Evolutionary conservation across 2,329 filamentous ascomycete genomes (phyloP), one percentile per base, ranked within the genome.

Genomic region (Fusarium fujikuroi): DNA sequence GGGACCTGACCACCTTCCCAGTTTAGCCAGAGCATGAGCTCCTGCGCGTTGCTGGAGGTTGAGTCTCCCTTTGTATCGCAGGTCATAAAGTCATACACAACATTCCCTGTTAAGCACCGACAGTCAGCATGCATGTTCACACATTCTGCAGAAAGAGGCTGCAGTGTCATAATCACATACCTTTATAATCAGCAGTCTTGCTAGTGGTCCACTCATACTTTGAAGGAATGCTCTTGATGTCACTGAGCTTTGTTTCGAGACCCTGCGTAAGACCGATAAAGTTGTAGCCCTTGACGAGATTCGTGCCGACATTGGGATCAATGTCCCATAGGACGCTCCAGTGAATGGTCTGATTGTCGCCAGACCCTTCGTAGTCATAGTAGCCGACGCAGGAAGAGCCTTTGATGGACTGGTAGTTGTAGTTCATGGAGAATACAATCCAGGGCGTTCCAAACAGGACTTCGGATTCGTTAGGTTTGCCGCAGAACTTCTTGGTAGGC

Each of bases 61-160:
- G 50, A 49, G 44, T 74, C 70, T 9, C 72, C 72, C 30, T 73
- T 65, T 10, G 72, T 69, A 43, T 74, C 72, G 1, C 60, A 74
- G 8, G 72, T 74, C 72, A 71, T 74, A 11, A 74, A 74, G 15
- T 74, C 72, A 25, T 74, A 74, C 8, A 74, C 72, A 10, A 74
- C 70, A 18, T 68, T 67, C 25, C 72, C 72, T 74, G 3, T 10
- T 14, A 18, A 46, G 16, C 23, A 19, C 30, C 9, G 3, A 30
- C 30, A 44, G 23, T 44, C 18, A 44, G 43, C 10, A 25, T 28
- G 16, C 15, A 5, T 19, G n/a, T 12, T 44, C 9, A 7, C 44
- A 18, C 7, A 25, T 30, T 30, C 7, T 30, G 7, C 28, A 30
- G 28, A 30, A 3, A 30, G 30, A 30, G 3, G 30, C 3, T 11